Percentiles rank a stretch among this genome's conserved stretches.
Conservation (phyloP, 1,284 basidiomycete species). For the Sanghuangporus sanghuang region DNA sequence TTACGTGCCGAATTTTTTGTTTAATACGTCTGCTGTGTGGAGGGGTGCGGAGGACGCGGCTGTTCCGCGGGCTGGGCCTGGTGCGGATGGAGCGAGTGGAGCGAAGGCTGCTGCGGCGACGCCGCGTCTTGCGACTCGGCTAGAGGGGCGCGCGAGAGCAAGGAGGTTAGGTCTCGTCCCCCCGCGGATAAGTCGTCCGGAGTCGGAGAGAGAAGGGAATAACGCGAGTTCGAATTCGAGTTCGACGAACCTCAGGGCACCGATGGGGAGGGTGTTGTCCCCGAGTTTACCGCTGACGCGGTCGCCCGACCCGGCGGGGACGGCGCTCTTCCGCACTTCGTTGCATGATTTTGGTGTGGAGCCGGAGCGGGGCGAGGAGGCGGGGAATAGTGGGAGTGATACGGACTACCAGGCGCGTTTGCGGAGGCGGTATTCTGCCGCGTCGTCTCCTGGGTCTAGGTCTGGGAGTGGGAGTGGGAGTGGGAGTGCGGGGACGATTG, state of each 20-base stretch:
- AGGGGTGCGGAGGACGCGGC: not conserved
- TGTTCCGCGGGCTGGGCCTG: not conserved
- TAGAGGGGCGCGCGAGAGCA: not conserved
- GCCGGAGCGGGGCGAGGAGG: too few relatives aligned
- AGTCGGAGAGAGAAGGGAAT: not conserved
- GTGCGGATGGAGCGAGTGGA: not conserved
- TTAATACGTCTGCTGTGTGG: not conserved
- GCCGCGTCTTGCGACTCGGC: not conserved
- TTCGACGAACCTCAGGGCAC: not conserved
- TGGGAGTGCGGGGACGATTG: too few relatives aligned
- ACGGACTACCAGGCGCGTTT: not conserved
- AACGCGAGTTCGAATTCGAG: not conserved
- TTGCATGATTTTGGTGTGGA: too few relatives aligned
- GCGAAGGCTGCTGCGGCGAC: not conserved
- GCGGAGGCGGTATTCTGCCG: not conserved
- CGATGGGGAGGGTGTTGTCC: not conserved
- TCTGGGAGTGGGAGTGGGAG: too few relatives aligned
- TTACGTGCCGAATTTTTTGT: conserved; percentile 12
- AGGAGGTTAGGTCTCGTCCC: not conserved
- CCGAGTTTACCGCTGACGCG: not conserved
- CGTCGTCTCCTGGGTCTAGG: too few relatives aligned
- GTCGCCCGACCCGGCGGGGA: not conserved
- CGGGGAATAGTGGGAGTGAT: not conserved
- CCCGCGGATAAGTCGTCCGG: not conserved
- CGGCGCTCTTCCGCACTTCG: too few relatives aligned